A percentile compares a stretch with the other conserved stretches of the same genome.
phyloP scores from a whole-genome alignment of 345 rosid species.

The Rhodamnia argentea region DNA sequence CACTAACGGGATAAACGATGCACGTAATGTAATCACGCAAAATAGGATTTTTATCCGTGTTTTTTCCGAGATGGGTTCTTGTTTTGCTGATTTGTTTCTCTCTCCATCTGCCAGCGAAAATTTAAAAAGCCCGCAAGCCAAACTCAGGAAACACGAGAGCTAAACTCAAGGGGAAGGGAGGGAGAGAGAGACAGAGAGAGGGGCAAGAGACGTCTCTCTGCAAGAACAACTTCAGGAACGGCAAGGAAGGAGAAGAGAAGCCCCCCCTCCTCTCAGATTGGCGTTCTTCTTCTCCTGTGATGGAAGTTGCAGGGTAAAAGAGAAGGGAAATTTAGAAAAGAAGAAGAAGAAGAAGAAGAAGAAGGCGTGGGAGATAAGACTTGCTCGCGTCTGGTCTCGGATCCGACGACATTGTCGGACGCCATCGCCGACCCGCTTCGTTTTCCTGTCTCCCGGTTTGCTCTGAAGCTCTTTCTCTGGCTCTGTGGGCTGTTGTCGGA shows the following conservation, averaged over 20 bases:
- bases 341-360: background rate
- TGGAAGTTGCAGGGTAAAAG: background rate
- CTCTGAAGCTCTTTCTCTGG: background rate
- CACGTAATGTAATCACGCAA: background rate
- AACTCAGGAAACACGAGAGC: background rate
- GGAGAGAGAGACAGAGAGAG: background rate
- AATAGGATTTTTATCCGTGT: background rate
- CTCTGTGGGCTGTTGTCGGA: background rate
- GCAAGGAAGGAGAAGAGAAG: background rate
- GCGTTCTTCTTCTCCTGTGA: background rate
- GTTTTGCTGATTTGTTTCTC: background rate
- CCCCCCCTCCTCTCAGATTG: background rate
- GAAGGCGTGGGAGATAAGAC: background rate
- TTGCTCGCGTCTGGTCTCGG: background rate
- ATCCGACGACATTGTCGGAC: constrained; percentile 26
- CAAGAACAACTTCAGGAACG: background rate
- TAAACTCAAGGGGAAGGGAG: background rate
- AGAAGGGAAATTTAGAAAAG: background rate
- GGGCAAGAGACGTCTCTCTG: background rate
- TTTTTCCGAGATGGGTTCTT: background rate
- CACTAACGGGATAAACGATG: background rate
- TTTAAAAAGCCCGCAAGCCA: background rate
- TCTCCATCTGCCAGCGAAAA: background rate
- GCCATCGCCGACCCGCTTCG: constrained; percentile 4
- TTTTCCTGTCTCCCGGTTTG: constrained; percentile 3